phyloP scores from a whole-genome alignment of 139 green algal species.

The Nannochloris sp. region DNA sequence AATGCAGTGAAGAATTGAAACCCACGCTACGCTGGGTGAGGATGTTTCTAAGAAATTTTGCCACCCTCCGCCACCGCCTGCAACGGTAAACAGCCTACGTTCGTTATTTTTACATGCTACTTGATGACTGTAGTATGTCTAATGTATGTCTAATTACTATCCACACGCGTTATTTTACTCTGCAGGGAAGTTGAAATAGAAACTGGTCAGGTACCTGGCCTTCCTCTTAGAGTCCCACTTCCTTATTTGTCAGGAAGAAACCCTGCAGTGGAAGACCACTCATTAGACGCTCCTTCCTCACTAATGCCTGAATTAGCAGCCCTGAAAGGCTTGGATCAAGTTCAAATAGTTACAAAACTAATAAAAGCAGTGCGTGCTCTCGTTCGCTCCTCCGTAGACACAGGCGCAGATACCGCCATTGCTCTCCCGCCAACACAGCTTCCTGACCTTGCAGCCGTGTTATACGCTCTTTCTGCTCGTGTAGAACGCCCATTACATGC shows the following conservation, averaged over 20 bases:
- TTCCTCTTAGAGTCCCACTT: too few relatives aligned
- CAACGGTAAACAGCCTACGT: background rate
- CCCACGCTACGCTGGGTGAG: slow-evolving; percentile 22
- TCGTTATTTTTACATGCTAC: too few relatives aligned
- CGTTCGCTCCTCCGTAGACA: background rate
- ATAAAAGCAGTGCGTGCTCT: background rate
- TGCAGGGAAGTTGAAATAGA: too few relatives aligned
- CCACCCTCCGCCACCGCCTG: background rate
- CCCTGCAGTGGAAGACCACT: too few relatives aligned
- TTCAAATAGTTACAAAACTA: background rate
- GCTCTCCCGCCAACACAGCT: background rate
- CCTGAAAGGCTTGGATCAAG: slow-evolving; percentile 19
- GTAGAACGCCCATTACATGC: slow-evolving; percentile 41
- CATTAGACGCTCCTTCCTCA: slow-evolving; percentile 8
- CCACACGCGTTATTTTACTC: too few relatives aligned
- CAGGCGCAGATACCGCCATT: background rate
- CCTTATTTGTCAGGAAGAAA: too few relatives aligned
- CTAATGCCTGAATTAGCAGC: slow-evolving; percentile 11
- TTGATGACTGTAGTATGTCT: too few relatives aligned
- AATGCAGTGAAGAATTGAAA: slow-evolving; percentile 2
- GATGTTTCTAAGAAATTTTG: slow-evolving; percentile 17
- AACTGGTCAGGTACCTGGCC: too few relatives aligned
- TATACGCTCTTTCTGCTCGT: slow-evolving; percentile 41
- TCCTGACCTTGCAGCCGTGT: background rate
- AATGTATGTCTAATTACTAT: too few relatives aligned